Conservation (phyloP, 768 basidiomycete species). For the Porphyrellus cyaneotinctus region DNA sequence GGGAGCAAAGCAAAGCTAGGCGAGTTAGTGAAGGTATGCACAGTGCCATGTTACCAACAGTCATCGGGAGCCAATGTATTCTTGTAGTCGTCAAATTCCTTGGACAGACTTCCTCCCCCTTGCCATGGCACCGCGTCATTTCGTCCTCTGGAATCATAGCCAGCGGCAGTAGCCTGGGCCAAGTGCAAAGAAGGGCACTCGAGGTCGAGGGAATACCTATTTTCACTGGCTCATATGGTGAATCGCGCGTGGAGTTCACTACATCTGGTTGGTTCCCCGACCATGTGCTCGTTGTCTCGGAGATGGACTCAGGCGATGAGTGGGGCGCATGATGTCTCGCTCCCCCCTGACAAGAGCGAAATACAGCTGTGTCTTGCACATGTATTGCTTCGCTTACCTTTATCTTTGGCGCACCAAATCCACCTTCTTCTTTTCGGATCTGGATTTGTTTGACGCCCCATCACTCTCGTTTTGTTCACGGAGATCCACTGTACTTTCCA, state of each 20-base stretch:
- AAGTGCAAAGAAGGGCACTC: conserved; percentile 63
- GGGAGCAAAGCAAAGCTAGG: conserved; percentile 69
- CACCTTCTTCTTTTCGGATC: background rate
- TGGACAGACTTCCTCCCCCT: conserved; percentile 51
- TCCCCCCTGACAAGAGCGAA: background rate
- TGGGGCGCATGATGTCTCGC: conserved; percentile 19
- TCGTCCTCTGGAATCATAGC: conserved; percentile 65
- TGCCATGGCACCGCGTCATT: conserved; percentile 79
- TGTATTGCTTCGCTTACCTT: too few relatives aligned
- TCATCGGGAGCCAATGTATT: background rate
- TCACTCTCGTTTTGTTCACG: background rate
- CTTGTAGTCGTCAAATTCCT: conserved; percentile 66
- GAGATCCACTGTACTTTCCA: too few relatives aligned
- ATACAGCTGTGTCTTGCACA: background rate
- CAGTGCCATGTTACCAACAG: background rate
- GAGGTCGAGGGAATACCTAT: conserved; percentile 77
- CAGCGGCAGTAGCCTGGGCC: conserved; percentile 67
- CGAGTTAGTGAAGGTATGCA: conserved; percentile 74
- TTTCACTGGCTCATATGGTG: conserved; percentile 45
- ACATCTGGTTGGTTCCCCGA: conserved; percentile 64
- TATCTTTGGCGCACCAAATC: too few relatives aligned
- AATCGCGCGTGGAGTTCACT: conserved; percentile 51
- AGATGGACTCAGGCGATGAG: conserved; percentile 15
- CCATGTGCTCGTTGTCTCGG: conserved; percentile 1
- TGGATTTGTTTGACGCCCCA: background rate